These are phyloP conservation scores for Spongospora subterranea DNA, from an alignment of 208 protist genomes.

Conservation along the genomic window DNA sequence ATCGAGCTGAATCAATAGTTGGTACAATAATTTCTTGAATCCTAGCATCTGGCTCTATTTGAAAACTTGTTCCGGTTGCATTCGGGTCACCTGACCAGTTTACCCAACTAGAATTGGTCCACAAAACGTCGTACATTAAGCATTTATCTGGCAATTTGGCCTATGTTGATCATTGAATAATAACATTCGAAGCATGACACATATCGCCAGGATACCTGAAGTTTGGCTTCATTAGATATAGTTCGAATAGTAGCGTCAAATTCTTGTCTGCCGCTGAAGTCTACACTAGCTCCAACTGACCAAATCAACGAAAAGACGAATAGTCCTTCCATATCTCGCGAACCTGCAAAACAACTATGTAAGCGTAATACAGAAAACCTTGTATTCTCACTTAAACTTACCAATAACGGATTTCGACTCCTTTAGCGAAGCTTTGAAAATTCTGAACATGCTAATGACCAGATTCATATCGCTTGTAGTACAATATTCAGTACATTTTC, in stretches of 20 bases:
- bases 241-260: slow-evolving; percentile 92
- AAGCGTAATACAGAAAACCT: too few relatives aligned
- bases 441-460: slow-evolving; percentile 82
- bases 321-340: neutral
- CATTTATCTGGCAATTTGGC: slow-evolving; percentile 82
- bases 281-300: slow-evolving; percentile 91
- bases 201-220: neutral
- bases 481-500: slow-evolving; percentile 60
- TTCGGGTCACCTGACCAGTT: slow-evolving; percentile 84
- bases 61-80: slow-evolving; percentile 78
- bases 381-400: too few relatives aligned
- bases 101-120: slow-evolving; percentile 82
- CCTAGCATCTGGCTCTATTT: slow-evolving; percentile 80
- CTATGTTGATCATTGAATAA: slow-evolving; percentile 58
- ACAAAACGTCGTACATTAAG: slow-evolving; percentile 92
- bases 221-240: slow-evolving; percentile 73
- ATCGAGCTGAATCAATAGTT: slow-evolving; percentile 93
- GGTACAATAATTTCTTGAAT: slow-evolving; percentile 96
- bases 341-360: too few relatives aligned
- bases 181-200: neutral
- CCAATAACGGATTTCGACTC: slow-evolving; percentile 57
- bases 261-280: slow-evolving; percentile 80
- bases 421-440: slow-evolving; percentile 79
- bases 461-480: slow-evolving; percentile 63
- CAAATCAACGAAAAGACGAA: slow-evolving; percentile 95